Evolutionary conservation across 2,329 filamentous ascomycete genomes (phyloP).

Genomic region (Neopestalotiopsis clavispora): DNA sequence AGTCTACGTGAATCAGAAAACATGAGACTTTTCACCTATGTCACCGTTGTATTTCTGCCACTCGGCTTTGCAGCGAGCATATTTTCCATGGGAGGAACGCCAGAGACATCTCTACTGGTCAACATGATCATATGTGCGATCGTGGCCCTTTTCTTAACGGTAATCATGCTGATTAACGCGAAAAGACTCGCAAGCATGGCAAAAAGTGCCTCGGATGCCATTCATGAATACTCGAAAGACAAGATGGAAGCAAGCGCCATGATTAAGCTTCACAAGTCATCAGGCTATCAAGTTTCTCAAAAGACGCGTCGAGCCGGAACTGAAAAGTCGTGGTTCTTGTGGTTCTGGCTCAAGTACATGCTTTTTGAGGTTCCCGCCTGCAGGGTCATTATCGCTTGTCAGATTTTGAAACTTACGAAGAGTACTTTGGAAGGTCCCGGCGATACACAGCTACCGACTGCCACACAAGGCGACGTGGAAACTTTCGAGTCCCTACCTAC

Average conservation of each 20-base stretch:
- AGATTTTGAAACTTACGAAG: no score
- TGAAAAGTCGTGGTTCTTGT: neutral
- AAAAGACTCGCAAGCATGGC: neutral
- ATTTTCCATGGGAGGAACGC: slow-evolving; percentile 36
- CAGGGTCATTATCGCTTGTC: neutral
- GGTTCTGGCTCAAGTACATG: slow-evolving; percentile 1
- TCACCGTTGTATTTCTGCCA: slow-evolving; percentile 40
- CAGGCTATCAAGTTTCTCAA: neutral
- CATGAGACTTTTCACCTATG: slow-evolving; percentile 39
- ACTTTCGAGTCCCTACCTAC: neutral
- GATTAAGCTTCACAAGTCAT: neutral
- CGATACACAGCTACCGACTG: no score
- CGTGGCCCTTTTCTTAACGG: slow-evolving; percentile 16
- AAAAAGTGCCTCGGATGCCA: neutral
- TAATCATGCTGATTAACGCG: slow-evolving; percentile 15
- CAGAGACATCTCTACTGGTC: slow-evolving; percentile 21
- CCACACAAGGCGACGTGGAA: no score
- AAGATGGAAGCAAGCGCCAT: neutral
- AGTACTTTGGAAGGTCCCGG: no score
- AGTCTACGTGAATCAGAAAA: slow-evolving; percentile 29
- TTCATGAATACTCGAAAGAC: neutral
- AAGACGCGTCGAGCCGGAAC: neutral
- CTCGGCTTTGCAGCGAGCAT: slow-evolving; percentile 35
- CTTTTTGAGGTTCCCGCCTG: neutral
- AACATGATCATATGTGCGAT: slow-evolving; percentile 23